Evolutionary conservation across 805 yeast species (phyloP), one percentile per base, ranked within the genome.

Genomic region (Saturnispora quitensis): DNA sequence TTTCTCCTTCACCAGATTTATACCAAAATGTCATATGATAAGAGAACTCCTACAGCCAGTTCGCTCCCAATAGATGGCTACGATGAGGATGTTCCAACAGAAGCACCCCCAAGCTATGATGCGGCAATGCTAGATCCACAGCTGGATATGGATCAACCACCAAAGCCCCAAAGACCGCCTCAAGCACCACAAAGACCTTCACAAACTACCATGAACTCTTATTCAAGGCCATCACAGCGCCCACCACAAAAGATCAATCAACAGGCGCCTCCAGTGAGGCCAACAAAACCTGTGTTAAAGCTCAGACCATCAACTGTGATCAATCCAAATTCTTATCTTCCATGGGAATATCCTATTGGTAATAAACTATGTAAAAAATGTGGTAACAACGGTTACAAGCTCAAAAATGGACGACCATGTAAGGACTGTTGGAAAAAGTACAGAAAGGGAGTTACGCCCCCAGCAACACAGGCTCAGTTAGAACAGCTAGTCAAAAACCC

Each of bases 361-460:
- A 74, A 80, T 3, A 83, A 70, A 61, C 68, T 69, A 52, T 88
- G 96, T 61, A 66, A 69, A 8, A 84, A 82, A 60, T 88, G 96
- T 68, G 70, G 74, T 51, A 88, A 88, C 62, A 84, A 90, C 0
- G 95, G 95, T 2, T 73, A 71, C 61, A 74, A 77, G 60, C 43
- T 67, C 24, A 81, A 77, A 61, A 81, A 80, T 58, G 86, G 84
- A n/a, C 71, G 68, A 46, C 69, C 80, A 5, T 88, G 96, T 62
- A 76, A 78, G 57, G 74, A 74, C 43, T 88, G 96, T 65, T 88
- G 87, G 82, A 75, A 73, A 24, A 60, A 63, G 47, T 87, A 82
- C 63, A 82, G 51, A 35, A 52, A 57, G 15, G 53, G 49, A 6
- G 45, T 44, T 9, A 31, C 34, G 1, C 56, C 56, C 12, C 58